Conservation (phyloP, 805 yeast species). For the Metschnikowia peoriensis region DNA sequence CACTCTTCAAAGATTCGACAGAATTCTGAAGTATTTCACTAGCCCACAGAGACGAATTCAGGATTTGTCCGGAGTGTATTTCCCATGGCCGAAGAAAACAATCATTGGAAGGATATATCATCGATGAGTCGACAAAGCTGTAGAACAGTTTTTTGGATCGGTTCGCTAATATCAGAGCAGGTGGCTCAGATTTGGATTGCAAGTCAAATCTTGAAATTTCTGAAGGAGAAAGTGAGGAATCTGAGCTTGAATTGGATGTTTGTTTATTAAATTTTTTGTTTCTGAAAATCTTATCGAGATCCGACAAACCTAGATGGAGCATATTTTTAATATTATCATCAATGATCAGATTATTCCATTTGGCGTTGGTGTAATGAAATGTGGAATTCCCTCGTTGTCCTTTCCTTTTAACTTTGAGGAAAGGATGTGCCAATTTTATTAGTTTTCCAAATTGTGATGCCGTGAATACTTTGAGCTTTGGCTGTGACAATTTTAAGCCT, state of each 20-base stretch:
- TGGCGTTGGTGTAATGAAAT: slow-evolving; percentile 40
- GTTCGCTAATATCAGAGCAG: no score
- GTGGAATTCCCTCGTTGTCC: slow-evolving; percentile 44
- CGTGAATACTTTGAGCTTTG: slow-evolving; percentile 26
- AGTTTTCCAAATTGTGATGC: slow-evolving; percentile 42
- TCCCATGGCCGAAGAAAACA: neutral
- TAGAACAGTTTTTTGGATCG: neutral
- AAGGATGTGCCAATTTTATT: slow-evolving; percentile 40
- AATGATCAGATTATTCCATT: slow-evolving; percentile 39
- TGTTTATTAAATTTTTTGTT: no score
- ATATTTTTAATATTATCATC: slow-evolving; percentile 27
- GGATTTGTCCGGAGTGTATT: neutral
- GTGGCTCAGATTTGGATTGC: no score
- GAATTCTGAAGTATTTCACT: neutral
- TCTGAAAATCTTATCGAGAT: no score
- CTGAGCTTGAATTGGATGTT: no score
- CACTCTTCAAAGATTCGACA: neutral
- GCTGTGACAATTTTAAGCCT: no score
- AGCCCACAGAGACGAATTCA: neutral
- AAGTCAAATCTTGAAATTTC: no score
- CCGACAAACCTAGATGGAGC: neutral
- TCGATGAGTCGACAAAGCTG: neutral
- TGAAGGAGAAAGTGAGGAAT: no score
- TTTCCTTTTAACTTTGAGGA: slow-evolving; percentile 35
- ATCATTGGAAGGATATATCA: neutral